A percentile compares a stretch with the other conserved stretches of the same genome.
phyloP scores from a whole-genome alignment of 768 basidiomycete species.

The Suillus luteus region DNA sequence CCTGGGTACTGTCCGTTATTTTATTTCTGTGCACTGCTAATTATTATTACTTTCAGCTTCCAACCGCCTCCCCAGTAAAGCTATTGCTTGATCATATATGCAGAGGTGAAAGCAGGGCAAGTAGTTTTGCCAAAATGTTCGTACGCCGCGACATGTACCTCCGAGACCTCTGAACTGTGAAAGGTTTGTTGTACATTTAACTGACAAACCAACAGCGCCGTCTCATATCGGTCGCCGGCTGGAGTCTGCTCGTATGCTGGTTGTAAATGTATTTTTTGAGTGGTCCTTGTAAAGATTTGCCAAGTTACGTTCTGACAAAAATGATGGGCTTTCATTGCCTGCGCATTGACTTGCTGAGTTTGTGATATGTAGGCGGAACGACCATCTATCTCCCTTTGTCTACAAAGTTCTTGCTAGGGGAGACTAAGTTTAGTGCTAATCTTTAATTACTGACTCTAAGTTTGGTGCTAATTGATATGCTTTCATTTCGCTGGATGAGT shows the following conservation, averaged over 20 bases:
- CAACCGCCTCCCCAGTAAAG: conserved; percentile 49
- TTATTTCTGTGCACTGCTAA: conserved; percentile 11
- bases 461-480: neutral
- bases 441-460: too few species aligned
- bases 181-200: conserved; percentile 32
- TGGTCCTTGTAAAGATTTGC: neutral
- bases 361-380: neutral
- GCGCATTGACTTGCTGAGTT: neutral
- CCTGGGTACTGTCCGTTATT: conserved; percentile 59
- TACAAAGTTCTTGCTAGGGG: neutral
- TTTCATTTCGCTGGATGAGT: too few species aligned
- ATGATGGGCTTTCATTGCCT: neutral
- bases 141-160: conserved; percentile 30
- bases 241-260: conserved; percentile 11
- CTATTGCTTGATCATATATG: conserved; percentile 13
- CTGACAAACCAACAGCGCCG: conserved; percentile 28
- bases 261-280: conserved; percentile 4
- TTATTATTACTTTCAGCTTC: conserved; percentile 35
- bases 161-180: conserved; percentile 18
- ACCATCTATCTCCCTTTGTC: neutral
- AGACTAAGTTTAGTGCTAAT: neutral
- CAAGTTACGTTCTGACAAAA: neutral
- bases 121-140: conserved; percentile 25
- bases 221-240: conserved; percentile 23
- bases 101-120: conserved; percentile 27